These are phyloP conservation scores for Fibroporia radiculosa DNA, from an alignment of 768 basidiomycete genomes.

Conservation along the genomic window DNA sequence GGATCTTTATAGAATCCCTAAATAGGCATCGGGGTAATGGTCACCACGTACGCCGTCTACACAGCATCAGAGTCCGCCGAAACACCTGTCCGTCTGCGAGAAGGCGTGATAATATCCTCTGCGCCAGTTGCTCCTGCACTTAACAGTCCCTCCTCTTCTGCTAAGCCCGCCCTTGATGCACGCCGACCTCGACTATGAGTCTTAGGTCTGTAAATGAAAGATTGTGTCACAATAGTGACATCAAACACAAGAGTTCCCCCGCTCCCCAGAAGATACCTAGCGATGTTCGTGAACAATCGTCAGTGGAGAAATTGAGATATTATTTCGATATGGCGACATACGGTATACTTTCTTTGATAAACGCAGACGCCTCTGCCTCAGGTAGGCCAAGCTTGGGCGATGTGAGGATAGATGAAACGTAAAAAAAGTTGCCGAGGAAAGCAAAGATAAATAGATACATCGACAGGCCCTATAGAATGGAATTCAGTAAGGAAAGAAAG, in stretches of 20 bases:
- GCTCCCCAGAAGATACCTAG: conserved; percentile 60
- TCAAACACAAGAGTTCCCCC: conserved; percentile 93
- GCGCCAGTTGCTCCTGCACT: conserved; percentile 15
- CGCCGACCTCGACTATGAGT: conserved; percentile 15
- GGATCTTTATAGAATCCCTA: too few species aligned
- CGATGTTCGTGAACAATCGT: background rate
- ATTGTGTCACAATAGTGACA: conserved; percentile 83
- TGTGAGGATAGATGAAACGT: conserved; percentile 83
- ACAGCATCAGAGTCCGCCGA: conserved; percentile 3
- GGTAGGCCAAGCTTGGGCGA: conserved; percentile 58
- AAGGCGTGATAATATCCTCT: conserved; percentile 12
- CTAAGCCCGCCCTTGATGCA: conserved; percentile 10
- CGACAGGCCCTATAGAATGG: conserved; percentile 64
- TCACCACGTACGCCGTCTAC: too few species aligned
- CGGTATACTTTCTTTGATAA: conserved; percentile 80
- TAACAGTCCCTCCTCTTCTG: conserved; percentile 25
- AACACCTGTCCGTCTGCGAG: conserved; percentile 17
- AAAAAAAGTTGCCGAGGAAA: conserved; percentile 89
- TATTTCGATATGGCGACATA: conserved; percentile 43
- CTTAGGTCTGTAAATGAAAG: conserved; percentile 58
- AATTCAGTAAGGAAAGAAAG: background rate
- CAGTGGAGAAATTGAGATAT: background rate
- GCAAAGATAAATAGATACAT: conserved; percentile 92
- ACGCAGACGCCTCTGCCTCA: conserved; percentile 52
- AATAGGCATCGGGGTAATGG: too few species aligned